Evolutionary conservation across 768 basidiomycete genomes (phyloP), one percentile per base, ranked within the genome.

Genomic region (Auricularia sp.): DNA sequence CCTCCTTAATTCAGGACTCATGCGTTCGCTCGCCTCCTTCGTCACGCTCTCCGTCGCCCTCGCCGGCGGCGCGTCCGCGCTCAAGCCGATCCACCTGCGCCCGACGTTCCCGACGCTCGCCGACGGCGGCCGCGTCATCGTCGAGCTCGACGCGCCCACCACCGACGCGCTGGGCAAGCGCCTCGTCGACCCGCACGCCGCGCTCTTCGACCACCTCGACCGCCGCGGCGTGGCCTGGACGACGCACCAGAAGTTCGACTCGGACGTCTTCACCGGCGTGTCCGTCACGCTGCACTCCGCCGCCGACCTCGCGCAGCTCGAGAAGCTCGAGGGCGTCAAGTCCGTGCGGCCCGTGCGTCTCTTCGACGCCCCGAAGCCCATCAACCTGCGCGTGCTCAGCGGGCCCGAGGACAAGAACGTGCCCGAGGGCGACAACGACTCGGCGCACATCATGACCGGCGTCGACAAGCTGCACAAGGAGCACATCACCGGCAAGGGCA

Each of bases 241-340:
- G 24, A 59, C 56, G 29, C 14, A 59, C 56, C 13, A 14, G 16
- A 59, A 59, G 56, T 59, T 59, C 56, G 56, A 59, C 29, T 59
- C 56, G 29, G 29, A 29, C 24, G 18, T 59, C 56, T 59, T 59
- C 56, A 59, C 24, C 56, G 56, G 29, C 56, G 56, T 59, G 8
- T 59, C 56, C 29, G 34, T 59, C 24, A 59, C 56, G 29, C 56
- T 59, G 8, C 4, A 6, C 24, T n/a, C 14, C 24, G 16, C 24
- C 16, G 56, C 14, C 7, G 56, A 59, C 56, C 24, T 59, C 34
- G 56, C 34, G 69, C 81, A 85, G 66, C 79, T 84, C 8, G 85
- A 86, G 70, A 83, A 85, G 0, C 74, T 87, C 3, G 79, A 82
- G 64, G 86, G 85, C 24, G 79, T 88, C n/a, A 77, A 81, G 68